Evolutionary conservation across 140 eudicot genomes (phyloP), one percentile per base, ranked within the genome.

Genomic region (Flaveria floridana): DNA sequence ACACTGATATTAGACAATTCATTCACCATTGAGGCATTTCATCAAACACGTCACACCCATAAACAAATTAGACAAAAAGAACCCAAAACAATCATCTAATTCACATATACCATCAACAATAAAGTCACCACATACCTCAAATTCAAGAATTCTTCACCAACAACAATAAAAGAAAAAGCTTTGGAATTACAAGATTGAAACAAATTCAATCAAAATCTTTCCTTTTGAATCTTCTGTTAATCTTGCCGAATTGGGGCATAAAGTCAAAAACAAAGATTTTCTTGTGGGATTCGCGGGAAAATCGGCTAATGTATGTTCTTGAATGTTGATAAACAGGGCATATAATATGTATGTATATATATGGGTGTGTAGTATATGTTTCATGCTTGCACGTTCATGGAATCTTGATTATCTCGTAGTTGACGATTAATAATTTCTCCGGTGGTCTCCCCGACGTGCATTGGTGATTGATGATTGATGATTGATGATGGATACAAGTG

Each of bases 201-300:
- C 55, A 39, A 62, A 23, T 28, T 16, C 41, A 34, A 34, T 34
- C 41, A 34, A 34, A 34, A 4, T 34, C 8, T 34, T 34, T 34
- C 41, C 41, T 34, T 34, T 5, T 34, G 41, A 34, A 34, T 34
- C 41, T 34, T 34, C 41, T 34, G 41, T 34, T 34, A 34, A 44
- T 82, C 81, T 71, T 71, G 59, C 85, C 59, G 41, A 34, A 30
- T 30, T 34, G 7, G 68, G 65, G 51, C 41, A 34, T 7, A 34
- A 34, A 34, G 41, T 34, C 53, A 59, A 67, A 70, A 64, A 73
- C 41, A 79, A 48, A 70, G 61, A 44, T 62, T 50, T 26, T 73
- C 23, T 59, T 61, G 42, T 84, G 80, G 79, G 83, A 76, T 84
- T 79, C 67, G 87, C 85, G 87, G 87, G 91, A 84, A 84, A 76